Evolutionary conservation across 257 asterid species (phyloP).

Genomic region (Solanum pimpinellifolium): DNA sequence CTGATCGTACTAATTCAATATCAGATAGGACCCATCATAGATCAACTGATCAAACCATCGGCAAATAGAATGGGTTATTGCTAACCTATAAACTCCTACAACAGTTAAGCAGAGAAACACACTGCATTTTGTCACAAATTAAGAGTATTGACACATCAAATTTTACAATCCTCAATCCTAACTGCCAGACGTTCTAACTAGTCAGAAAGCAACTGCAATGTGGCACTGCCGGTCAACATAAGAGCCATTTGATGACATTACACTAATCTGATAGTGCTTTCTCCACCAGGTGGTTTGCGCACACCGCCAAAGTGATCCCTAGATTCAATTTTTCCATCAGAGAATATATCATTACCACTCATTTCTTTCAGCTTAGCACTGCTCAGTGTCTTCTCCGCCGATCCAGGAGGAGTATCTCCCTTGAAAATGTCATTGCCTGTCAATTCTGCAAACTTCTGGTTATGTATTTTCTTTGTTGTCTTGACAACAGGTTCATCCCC

Average conservation of each 20-base stretch:
- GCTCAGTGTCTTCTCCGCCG: slow-evolving; percentile 73
- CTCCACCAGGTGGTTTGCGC: slow-evolving; percentile 86
- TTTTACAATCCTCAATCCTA: not conserved
- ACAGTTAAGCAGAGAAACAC: not conserved
- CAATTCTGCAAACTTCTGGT: slow-evolving; percentile 82
- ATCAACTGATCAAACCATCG: not conserved
- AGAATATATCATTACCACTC: slow-evolving; percentile 74
- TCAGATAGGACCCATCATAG: not conserved
- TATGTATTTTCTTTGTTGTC: slow-evolving; percentile 55
- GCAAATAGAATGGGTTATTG: not conserved
- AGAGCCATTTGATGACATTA: slow-evolving; percentile 3
- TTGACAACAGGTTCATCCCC: slow-evolving; percentile 68
- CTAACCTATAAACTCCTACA: not conserved
- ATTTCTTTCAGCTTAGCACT: slow-evolving; percentile 76
- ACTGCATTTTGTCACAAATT: not conserved
- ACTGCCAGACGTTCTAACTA: not conserved
- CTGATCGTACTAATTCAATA: not conserved
- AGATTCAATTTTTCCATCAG: slow-evolving; percentile 69
- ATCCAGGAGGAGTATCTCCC: slow-evolving; percentile 67
- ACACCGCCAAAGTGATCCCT: slow-evolving; percentile 81
- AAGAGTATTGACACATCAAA: not conserved
- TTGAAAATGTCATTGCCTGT: slow-evolving; percentile 85
- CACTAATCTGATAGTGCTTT: slow-evolving; percentile 78
- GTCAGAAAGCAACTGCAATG: not conserved
- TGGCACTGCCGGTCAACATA: not conserved